Evolutionary conservation across 2,329 filamentous ascomycete species (phyloP).

Genomic region (Dichotomopilus funicola): DNA sequence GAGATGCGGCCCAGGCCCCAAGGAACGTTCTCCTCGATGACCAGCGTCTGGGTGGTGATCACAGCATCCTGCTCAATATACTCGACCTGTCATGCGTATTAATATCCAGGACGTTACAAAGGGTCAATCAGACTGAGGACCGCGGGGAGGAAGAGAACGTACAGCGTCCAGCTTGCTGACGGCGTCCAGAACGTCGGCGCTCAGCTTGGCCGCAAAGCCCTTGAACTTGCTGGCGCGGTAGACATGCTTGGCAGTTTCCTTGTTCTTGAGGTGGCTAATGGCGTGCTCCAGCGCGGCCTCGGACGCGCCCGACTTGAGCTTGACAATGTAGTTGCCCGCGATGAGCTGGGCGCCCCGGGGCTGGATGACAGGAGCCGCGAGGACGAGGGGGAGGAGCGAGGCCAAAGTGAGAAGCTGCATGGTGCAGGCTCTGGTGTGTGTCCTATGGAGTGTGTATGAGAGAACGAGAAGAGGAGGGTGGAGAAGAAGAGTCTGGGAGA

Average conservation of each 20-base stretch:
- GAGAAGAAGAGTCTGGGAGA: not conserved
- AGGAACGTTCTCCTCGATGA: slow-evolving; percentile 23
- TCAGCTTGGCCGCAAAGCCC: slow-evolving; percentile 26
- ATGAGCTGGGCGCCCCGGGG: slow-evolving; percentile 31
- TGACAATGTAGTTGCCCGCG: slow-evolving; percentile 39
- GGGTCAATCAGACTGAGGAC: not conserved
- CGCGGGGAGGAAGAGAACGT: not conserved
- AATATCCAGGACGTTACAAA: not conserved
- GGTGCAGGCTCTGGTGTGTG: not conserved
- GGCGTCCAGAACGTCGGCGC: slow-evolving; percentile 17
- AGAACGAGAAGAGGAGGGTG: not conserved
- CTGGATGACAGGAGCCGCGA: slow-evolving; percentile 32
- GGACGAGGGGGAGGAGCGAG: slow-evolving; percentile 31
- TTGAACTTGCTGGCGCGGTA: slow-evolving; percentile 25
- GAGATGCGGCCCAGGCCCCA: slow-evolving; percentile 29
- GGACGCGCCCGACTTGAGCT: slow-evolving; percentile 34
- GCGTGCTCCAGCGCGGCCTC: slow-evolving; percentile 25
- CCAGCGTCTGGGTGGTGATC: slow-evolving; percentile 20
- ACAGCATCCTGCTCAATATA: slow-evolving; percentile 29
- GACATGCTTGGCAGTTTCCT: slow-evolving; percentile 18
- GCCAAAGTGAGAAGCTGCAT: slow-evolving; percentile 27
- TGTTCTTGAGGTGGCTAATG: slow-evolving; percentile 14
- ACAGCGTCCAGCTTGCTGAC: slow-evolving; percentile 25
- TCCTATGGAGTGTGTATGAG: not conserved
- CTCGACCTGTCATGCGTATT: slow-evolving; percentile 22